Conservation (phyloP, 257 asterid genomes). For the Rhazya stricta region DNA sequence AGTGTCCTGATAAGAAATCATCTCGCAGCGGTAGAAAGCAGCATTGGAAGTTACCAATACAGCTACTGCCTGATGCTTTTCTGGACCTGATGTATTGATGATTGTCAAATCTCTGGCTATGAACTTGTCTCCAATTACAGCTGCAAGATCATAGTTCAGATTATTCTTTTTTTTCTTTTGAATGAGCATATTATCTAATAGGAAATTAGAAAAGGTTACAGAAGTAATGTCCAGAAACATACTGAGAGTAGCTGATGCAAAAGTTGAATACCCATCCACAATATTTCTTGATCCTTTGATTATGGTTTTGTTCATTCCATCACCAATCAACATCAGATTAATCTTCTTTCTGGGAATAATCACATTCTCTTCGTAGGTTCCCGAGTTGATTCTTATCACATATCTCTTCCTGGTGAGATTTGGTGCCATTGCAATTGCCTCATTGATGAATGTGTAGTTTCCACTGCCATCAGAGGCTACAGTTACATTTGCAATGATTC, state of each 20-base stretch:
- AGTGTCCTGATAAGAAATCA: constrained; percentile 62
- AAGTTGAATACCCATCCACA: constrained; percentile 63
- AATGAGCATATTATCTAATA: too few relatives aligned
- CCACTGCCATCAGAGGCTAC: constrained; percentile 48
- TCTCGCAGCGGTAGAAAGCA: constrained; percentile 52
- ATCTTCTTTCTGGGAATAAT: constrained; percentile 50
- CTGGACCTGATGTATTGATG: constrained; percentile 51
- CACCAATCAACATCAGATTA: constrained; percentile 55
- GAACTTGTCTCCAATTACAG: constrained; percentile 73
- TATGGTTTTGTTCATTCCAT: constrained; percentile 57
- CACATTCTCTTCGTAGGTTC: constrained; percentile 52
- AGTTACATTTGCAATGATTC: constrained; percentile 25
- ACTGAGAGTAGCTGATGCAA: constrained; percentile 64
- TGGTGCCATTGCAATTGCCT: constrained; percentile 51
- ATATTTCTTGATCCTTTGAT: constrained; percentile 49
- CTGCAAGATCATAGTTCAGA: constrained; percentile 29
- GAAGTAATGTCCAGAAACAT: constrained; percentile 8
- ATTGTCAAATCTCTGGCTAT: constrained; percentile 49
- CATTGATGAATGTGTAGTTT: constrained; percentile 26
- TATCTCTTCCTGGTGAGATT: constrained; percentile 30
- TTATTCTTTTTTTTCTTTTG: too few relatives aligned
- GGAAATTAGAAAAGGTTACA: neutral
- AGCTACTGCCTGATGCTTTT: constrained; percentile 82
- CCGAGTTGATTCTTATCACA: constrained; percentile 41
- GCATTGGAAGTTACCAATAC: constrained; percentile 57